Evolutionary conservation across 305 asterid species (phyloP).

Genomic region (Rubia tinctorum): DNA sequence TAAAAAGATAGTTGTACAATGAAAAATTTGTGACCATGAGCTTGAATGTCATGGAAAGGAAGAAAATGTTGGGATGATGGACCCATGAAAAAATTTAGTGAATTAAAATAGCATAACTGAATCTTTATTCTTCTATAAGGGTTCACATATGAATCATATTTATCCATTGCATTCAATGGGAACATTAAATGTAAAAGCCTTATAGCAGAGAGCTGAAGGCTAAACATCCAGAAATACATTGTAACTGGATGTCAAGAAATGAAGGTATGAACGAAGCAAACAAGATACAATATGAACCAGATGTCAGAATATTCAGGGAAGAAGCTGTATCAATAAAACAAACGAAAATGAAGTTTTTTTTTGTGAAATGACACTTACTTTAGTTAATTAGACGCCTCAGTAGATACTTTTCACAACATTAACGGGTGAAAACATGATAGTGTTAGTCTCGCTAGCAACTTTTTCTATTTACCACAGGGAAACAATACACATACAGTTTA

Average conservation of each 20-base stretch:
- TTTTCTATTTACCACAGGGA: not conserved
- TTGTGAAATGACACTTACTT: not conserved
- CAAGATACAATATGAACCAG: slow-evolving; percentile 96
- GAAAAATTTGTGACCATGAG: slow-evolving; percentile 15
- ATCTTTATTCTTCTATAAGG: not conserved
- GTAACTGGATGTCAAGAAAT: slow-evolving; percentile 97
- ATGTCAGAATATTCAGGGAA: slow-evolving; percentile 63
- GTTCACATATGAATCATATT: not conserved
- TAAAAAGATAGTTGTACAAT: slow-evolving; percentile 70
- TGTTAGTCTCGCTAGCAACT: not conserved
- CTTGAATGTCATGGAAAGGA: slow-evolving; percentile 8
- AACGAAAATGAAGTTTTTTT: not conserved
- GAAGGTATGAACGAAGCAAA: slow-evolving; percentile 95
- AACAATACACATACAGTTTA: not conserved
- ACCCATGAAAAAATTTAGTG: not conserved
- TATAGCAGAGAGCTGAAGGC: slow-evolving; percentile 92
- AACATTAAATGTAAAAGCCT: slow-evolving; percentile 44
- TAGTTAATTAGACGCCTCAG: not conserved
- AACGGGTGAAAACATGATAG: not conserved
- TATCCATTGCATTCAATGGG: not conserved
- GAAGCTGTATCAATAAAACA: slow-evolving; percentile 59
- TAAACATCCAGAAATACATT: slow-evolving; percentile 71
- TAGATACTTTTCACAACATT: not conserved
- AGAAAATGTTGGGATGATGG: slow-evolving; percentile 13
- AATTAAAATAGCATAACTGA: not conserved